Base-by-base conservation (phyloP, 352 stramenopile species). In the Phytopythium chamaehyphon region DNA sequence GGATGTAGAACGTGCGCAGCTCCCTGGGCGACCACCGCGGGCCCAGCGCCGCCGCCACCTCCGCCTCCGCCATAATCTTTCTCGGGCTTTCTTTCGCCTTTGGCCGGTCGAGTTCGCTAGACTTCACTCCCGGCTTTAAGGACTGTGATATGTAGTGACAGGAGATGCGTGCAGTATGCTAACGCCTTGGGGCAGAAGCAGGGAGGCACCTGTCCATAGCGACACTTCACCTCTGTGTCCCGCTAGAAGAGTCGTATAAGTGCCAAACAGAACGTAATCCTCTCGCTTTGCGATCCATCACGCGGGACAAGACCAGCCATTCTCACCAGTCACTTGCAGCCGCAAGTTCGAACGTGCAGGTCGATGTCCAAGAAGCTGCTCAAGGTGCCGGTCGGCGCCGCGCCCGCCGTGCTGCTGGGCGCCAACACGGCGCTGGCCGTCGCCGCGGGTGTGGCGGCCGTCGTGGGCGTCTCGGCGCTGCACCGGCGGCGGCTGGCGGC, bases 1-100 rank as follows among this genome's bases (percentile, higher is more conserved):
- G 60, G 47, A 79, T 73, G 55, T 79, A 90, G 59, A 88, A 84
- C 55, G 69, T 63, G n/a, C 69, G 73, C 56, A 90, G 66, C 68
- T 90, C 79, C 58, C 76, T 74, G 19, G 47, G 46, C 51, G 79
- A 73, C 76, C 73, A 90, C 37, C 68, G 74, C 45, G 73, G 77
- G 0, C 72, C 74, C 33, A 86, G 48, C 19, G 59, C 56, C 15
- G 24, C 24, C 24, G 39, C 50, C 57, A 62, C 37, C 23, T 42
- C 44, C 52, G 49, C 31, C 8, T 51, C 33, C 49, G 61, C 58
- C n/a, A 35, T 42, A 23, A 16, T 50, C 16, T 1, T 26, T 10
- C 16, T 15, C 16, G 6, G 4, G 28, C 31, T 0, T 11, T 6
- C 5, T 19, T 19, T 40, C 22, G n/a, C 18, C 16, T 23, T 38